Conservation (phyloP, 192 early-diverging fungal genomes). For the Helicostylum pulchrum region DNA sequence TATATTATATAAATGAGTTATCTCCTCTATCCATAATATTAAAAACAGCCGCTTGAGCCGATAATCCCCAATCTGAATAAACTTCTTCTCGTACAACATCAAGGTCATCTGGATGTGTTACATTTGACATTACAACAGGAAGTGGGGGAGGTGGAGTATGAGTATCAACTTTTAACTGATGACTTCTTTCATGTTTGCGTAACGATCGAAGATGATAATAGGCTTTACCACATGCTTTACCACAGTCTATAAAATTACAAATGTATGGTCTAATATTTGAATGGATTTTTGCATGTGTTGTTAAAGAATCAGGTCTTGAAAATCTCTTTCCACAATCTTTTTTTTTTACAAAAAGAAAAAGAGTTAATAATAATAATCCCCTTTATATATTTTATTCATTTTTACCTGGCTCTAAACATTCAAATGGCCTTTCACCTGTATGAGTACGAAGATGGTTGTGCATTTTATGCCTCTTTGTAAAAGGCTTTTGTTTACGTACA, state of each 20-base stretch:
- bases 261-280: slow-evolving; percentile 55
- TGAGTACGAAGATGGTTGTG: slow-evolving; percentile 72
- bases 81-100: background rate
- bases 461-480: slow-evolving; percentile 70
- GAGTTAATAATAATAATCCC: background rate
- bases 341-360: background rate
- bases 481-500: slow-evolving; percentile 56
- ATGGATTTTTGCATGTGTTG: slow-evolving; percentile 64
- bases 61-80: slow-evolving; percentile 7
- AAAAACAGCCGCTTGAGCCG: slow-evolving; percentile 7
- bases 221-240: slow-evolving; percentile 52
- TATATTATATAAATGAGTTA: background rate
- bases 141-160: background rate
- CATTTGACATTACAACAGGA: background rate
- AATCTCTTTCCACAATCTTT: slow-evolving; percentile 68
- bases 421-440: slow-evolving; percentile 75
- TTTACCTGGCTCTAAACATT: slow-evolving; percentile 51
- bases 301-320: slow-evolving; percentile 71
- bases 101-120: background rate
- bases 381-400: background rate
- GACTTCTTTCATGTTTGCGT: slow-evolving; percentile 57
- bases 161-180: slow-evolving; percentile 23
- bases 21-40: slow-evolving; percentile 4
- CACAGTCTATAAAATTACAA: slow-evolving; percentile 29
- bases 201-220: slow-evolving; percentile 63